Percentiles rank a stretch among this genome's conserved stretches.
Evolutionary conservation across 2,329 filamentous ascomycete species (phyloP).

Genomic region (Calonectria pseudoturangicola): DNA sequence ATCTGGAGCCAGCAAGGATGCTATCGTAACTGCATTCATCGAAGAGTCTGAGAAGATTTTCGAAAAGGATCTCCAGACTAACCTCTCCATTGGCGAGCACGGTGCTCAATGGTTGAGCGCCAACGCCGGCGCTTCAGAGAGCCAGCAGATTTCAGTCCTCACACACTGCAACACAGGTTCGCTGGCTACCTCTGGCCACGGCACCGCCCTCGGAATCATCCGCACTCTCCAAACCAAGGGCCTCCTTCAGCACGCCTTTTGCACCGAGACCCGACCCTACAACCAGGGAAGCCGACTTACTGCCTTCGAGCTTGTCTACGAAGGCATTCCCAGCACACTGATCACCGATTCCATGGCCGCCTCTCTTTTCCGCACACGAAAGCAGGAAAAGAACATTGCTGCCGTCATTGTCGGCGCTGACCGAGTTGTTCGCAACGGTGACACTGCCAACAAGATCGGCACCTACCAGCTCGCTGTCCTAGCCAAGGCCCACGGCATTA

Average conservation of each 20-base stretch:
- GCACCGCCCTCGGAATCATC: slow-evolving; percentile 95
- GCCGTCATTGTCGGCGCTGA: slow-evolving; percentile 97
- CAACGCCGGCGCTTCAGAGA: slow-evolving; percentile 69
- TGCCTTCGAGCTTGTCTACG: slow-evolving; percentile 96
- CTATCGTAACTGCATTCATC: slow-evolving; percentile 83
- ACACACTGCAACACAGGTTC: slow-evolving; percentile 99
- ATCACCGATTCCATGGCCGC: slow-evolving; percentile 98
- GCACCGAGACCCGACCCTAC: slow-evolving; percentile 97
- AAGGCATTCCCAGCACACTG: slow-evolving; percentile 91
- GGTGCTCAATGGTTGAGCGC: slow-evolving; percentile 88
- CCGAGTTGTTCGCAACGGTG: slow-evolving; percentile 94
- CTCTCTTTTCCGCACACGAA: slow-evolving; percentile 82
- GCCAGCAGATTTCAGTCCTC: slow-evolving; percentile 82
- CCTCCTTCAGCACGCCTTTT: slow-evolving; percentile 88
- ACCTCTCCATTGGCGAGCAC: slow-evolving; percentile 87
- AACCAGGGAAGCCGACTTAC: slow-evolving; percentile 97
- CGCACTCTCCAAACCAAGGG: slow-evolving; percentile 82
- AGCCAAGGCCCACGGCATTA: slow-evolving; percentile 89
- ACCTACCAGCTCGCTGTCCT: slow-evolving; percentile 96
- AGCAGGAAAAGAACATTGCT: slow-evolving; percentile 79
- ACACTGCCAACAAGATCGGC: slow-evolving; percentile 99
- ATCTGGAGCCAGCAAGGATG: slow-evolving; percentile 63
- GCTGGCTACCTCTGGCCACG: slow-evolving; percentile 97
- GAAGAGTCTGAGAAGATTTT: slow-evolving; percentile 90
- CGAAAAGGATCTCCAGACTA: slow-evolving; percentile 89